Evolutionary conservation across 2,329 filamentous ascomycete species (phyloP), one percentile per base, ranked within the genome.

Genomic region (Drechmeria coniospora): DNA sequence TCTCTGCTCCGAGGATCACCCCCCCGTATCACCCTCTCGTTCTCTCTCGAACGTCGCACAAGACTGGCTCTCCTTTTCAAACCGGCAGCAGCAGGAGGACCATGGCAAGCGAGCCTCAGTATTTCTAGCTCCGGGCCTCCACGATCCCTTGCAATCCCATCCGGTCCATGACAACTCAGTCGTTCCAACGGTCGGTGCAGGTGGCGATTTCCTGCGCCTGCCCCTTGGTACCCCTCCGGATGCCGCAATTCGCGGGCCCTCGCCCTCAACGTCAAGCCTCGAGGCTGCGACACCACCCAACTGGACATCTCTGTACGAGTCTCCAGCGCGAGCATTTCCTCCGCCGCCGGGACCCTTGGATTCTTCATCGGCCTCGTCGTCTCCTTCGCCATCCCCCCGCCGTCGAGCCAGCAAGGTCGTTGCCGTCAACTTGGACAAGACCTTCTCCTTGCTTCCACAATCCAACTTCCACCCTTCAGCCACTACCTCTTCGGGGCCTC

Each of bases 391-490:
- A 8, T 35, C 48, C 13, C 45, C 47, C 9, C 27, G 27, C 21
- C 42, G 45, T 25, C 48, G 49, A 21, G 25, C 29, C 8, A 43
- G 35, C 13, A 46, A 59, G 34, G 43, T 60, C 17, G 59, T 73
- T 32, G 58, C 56, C 29, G 49, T 73, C 16, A 57, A 71, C 38
- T 46, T 65, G 5, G 63, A 73, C 46, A 69, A 69, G 47, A 73
- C 68, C 4, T 73, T 74, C 39, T 68, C 65, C 11, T 47, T 72
- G 31, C 35, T 59, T 35, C 48, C 47, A 44, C 41, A 60, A 23
- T 32, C 43, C n/a, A 32, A 33, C 20, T 42, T 44, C 8, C 32
- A 37, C 9, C 46, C 44, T 5, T 51, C 46, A 8, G 38, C 40
- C 31, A 40, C 44, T 10, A 36, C 45, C n/a, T 51, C 49, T 12